Percentiles rank a stretch among this genome's conserved stretches.
phyloP scores from a whole-genome alignment of 2,329 filamentous ascomycete genomes.

The Ceratocystis variospora region DNA sequence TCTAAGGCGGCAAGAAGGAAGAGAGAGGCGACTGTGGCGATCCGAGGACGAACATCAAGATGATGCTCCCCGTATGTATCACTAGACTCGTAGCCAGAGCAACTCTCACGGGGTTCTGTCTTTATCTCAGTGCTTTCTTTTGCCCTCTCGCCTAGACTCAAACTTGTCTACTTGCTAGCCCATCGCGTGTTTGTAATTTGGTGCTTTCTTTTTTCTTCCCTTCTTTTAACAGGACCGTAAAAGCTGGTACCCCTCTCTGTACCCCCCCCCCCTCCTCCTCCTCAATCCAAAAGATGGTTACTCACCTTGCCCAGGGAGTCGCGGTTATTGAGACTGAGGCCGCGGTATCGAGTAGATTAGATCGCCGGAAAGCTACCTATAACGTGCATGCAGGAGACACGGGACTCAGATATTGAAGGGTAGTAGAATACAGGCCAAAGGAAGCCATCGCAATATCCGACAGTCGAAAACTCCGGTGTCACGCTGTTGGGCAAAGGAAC shows the following conservation, averaged over 20 bases:
- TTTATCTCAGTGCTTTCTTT: not conserved
- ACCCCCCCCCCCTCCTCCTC: not conserved
- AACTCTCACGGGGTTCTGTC: not conserved
- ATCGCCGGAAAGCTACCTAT: conserved; percentile 12
- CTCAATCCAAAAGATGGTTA: not conserved
- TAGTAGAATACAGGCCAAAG: not conserved
- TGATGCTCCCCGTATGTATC: too few species aligned
- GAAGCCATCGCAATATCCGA: not conserved
- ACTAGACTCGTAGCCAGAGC: not conserved
- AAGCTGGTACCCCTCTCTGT: not conserved
- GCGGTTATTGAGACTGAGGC: conserved; percentile 16
- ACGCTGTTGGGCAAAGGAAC: not conserved
- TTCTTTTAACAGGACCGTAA: not conserved
- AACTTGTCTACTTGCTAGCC: too few species aligned
- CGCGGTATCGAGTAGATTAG: conserved; percentile 19
- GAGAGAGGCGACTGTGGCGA: too few species aligned
- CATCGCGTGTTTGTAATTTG: too few species aligned
- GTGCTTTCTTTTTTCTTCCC: not conserved
- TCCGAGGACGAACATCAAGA: not conserved
- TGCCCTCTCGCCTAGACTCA: not conserved
- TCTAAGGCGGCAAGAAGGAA: too few species aligned
- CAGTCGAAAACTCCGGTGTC: not conserved
- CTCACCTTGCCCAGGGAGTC: conserved; percentile 5
- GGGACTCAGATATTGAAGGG: not conserved
- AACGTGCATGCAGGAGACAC: not conserved